A percentile compares a stretch with the other conserved stretches of the same genome.
Conservation (phyloP, 2,329 filamentous ascomycete genomes). For the Fusarium humuli region DNA sequence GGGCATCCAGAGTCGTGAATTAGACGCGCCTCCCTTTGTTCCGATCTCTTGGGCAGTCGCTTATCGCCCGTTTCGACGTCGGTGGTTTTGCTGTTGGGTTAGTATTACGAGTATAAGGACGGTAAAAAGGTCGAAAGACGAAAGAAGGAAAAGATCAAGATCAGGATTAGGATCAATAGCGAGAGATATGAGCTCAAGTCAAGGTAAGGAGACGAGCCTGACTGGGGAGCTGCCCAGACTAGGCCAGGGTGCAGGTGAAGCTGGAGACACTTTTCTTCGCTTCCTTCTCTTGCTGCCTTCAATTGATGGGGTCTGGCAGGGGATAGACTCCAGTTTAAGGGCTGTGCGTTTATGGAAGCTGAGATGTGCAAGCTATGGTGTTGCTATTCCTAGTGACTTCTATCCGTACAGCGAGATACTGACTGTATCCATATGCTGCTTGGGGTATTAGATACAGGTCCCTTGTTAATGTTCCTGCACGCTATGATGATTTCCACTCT, state of each 20-base stretch:
- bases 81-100: slow-evolving; percentile 28
- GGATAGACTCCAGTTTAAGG: slow-evolving; percentile 31
- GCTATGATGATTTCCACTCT: slow-evolving; percentile 40
- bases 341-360: slow-evolving; percentile 38
- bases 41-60: slow-evolving; percentile 24
- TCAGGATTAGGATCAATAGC: background rate
- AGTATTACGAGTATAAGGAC: slow-evolving; percentile 33
- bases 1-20: slow-evolving; percentile 27
- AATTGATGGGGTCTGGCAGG: slow-evolving; percentile 18
- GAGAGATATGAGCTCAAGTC: slow-evolving; percentile 13
- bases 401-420: background rate
- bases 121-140: slow-evolving; percentile 10
- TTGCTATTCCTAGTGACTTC: slow-evolving; percentile 21
- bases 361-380: slow-evolving; percentile 15
- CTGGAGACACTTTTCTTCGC: slow-evolving; percentile 25
- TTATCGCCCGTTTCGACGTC: slow-evolving; percentile 34
- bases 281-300: slow-evolving; percentile 13
- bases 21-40: slow-evolving; percentile 36
- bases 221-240: slow-evolving; percentile 25
- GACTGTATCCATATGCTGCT: background rate
- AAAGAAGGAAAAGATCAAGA: slow-evolving; percentile 11
- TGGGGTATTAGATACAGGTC: slow-evolving; percentile 3
- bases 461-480: slow-evolving; percentile 35
- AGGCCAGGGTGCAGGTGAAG: slow-evolving; percentile 31
- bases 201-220: slow-evolving; percentile 22